phyloP scores from a whole-genome alignment of 2,329 filamentous ascomycete species.

The Didymella segeticola region DNA sequence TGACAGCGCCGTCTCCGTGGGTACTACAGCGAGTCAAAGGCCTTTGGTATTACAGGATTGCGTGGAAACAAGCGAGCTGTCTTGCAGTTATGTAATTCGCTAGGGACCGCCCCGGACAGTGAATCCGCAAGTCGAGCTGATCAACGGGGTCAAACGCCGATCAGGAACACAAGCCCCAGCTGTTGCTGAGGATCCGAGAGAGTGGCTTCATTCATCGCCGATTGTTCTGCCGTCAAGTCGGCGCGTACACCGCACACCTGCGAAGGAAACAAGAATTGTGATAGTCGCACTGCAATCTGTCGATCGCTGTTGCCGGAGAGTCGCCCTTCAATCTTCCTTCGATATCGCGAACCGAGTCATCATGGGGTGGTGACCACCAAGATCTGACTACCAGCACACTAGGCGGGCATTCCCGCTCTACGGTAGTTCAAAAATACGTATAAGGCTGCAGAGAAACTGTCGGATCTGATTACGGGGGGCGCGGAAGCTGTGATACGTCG shows the following conservation, averaged over 20 bases:
- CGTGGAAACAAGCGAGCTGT: neutral
- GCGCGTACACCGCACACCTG: conserved; percentile 2
- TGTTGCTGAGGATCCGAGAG: neutral
- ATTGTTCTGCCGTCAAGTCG: neutral
- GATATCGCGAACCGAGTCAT: neutral
- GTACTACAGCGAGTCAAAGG: neutral
- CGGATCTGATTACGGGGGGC: conserved; percentile 13
- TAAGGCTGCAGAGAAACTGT: conserved; percentile 21
- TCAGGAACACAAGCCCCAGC: conserved; percentile 15
- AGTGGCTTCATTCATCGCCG: conserved; percentile 1
- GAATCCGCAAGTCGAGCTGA: conserved; percentile 3
- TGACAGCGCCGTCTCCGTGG: conserved; percentile 1
- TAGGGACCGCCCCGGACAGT: conserved; percentile 2
- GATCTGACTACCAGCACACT: conserved; percentile 14
- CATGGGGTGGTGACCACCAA: conserved; percentile 7
- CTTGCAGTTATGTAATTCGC: conserved; percentile 10
- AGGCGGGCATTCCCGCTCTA: conserved; percentile 25
- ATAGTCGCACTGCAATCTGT: neutral
- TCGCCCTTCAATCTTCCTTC: neutral
- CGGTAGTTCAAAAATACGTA: neutral
- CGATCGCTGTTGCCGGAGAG: neutral
- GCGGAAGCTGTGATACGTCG: neutral
- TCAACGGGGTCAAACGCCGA: conserved; percentile 12
- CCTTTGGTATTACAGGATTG: neutral
- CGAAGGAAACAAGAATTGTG: neutral